A percentile compares a stretch with the other conserved stretches of the same genome.
phyloP scores from a whole-genome alignment of 2,329 filamentous ascomycete species.

The Fusarium sororula region DNA sequence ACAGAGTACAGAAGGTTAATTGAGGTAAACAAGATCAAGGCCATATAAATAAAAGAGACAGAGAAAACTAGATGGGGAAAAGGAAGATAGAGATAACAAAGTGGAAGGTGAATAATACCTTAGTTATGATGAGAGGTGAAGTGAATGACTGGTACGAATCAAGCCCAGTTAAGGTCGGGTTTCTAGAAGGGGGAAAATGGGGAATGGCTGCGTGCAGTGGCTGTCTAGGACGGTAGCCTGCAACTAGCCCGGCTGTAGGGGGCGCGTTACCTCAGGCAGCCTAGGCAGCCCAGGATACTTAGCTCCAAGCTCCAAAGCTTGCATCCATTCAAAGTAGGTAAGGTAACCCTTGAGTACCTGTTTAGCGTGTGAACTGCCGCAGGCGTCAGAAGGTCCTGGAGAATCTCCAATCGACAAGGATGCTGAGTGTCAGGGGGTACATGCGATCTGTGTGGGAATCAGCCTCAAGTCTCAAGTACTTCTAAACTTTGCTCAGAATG shows the following conservation, averaged over 20 bases:
- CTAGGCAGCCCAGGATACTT: not conserved
- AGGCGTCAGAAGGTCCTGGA: constrained; percentile 30
- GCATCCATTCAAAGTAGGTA: not conserved
- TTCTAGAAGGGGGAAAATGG: constrained; percentile 31
- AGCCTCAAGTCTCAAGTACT: constrained; percentile 22
- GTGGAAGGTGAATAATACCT: not conserved
- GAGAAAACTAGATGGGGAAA: not conserved
- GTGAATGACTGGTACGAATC: not conserved
- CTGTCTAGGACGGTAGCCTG: not conserved
- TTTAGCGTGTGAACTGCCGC: constrained; percentile 34
- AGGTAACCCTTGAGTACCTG: constrained; percentile 13
- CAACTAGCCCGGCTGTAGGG: not conserved
- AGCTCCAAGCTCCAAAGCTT: not conserved
- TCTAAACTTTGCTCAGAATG: constrained; percentile 4
- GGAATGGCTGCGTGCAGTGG: constrained; percentile 17
- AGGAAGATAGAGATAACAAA: not conserved
- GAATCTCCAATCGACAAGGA: constrained; percentile 6
- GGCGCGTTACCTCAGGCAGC: not conserved
- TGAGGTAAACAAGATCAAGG: not conserved
- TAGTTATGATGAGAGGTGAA: not conserved
- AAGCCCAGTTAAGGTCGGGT: not conserved
- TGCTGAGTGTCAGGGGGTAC: constrained; percentile 4
- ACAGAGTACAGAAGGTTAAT: not conserved
- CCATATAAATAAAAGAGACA: not conserved
- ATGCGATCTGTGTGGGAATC: constrained; percentile 13